Percentiles rank a stretch among this genome's conserved stretches.
Evolutionary conservation across 495 filamentous ascomycete genomes (phyloP).

Genomic region (Penicillium antarcticum): DNA sequence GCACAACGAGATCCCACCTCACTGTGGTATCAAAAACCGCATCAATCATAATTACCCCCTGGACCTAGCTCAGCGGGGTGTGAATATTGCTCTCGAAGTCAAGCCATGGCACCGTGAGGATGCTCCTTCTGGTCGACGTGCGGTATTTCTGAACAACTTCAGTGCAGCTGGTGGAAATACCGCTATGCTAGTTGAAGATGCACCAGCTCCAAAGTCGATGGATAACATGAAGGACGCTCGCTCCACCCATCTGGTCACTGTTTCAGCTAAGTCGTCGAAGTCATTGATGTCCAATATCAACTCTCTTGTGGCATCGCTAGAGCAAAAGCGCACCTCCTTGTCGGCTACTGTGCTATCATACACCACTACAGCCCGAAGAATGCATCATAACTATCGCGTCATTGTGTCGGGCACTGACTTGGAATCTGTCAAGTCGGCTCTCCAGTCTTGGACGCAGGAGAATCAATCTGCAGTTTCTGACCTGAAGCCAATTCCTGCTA

Average conservation of each 20-base stretch:
- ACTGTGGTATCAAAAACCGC: constrained; percentile 33
- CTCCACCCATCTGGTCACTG: constrained; percentile 12
- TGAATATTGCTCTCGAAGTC: constrained; percentile 26
- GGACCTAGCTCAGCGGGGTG: constrained; percentile 14
- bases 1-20: constrained; percentile 28
- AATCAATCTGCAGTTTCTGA: background rate
- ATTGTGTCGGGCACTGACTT: background rate
- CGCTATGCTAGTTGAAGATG: constrained; percentile 28
- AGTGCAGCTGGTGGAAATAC: constrained; percentile 30
- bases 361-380: constrained; percentile 68
- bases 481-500: background rate
- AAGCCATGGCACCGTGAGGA: too few species aligned
- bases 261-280: constrained; percentile 27
- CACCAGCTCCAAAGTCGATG: background rate
- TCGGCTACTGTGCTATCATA: constrained; percentile 58
- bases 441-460: background rate
- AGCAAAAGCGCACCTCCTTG: constrained; percentile 37
- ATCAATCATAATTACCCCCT: constrained; percentile 28
- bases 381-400: constrained; percentile 47
- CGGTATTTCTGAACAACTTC: too few species aligned
- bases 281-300: constrained; percentile 19
- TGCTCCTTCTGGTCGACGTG: too few species aligned
- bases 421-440: too few species aligned
- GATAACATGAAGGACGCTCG: constrained; percentile 7
- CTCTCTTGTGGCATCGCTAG: constrained; percentile 41